Evolutionary conservation across 106 monocot species (phyloP), one percentile per base, ranked within the genome.

Genomic region (Chionographis japonica): DNA sequence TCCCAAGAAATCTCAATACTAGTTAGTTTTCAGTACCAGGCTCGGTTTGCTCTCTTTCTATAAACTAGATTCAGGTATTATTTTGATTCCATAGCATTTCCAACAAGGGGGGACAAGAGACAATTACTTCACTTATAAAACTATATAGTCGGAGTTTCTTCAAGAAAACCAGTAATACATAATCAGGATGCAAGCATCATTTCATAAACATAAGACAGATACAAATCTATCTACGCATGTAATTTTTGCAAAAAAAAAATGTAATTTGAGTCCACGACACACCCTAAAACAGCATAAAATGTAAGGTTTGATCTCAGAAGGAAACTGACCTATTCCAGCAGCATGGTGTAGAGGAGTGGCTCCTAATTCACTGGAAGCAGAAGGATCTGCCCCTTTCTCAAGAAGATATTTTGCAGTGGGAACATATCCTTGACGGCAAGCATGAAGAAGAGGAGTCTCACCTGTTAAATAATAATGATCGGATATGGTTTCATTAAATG

Each of bases 401-500:
- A 95, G 68, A 63, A 95, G 88, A 75, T 95, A 95, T 52, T 78
- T 79, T 63, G 75, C 88, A 54, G 81, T 86, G 41, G n/a, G 38
- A 53, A 82, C 7, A 40, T 95, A 91, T 18, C 81, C 95, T 71
- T 86, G 95, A 14, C 95, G 76, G 27, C 77, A 72, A 52, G 95
- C 95, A 82, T 95, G 95, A 60, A 95, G 53, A 69, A 95, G 84
- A 74, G 95, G 91, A 60, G 95, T 95, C 74, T 95, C 95, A 52
- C 95, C 95, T 95, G 79, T 65, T 52, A 60, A 77, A n/a, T 17
- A 40, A 38, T 40, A 62, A 59, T 20, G 27, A 27, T 27, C 27
- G 27, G 27, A 27, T 27, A 27, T 27, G 27, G 27, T 27, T 27
- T 27, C 27, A 27, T 27, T 27, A 27, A 0, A 27, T 27, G 27